A percentile compares a stretch with the other conserved stretches of the same genome.
These are phyloP conservation scores for Candida pseudoviswanathii DNA, from an alignment of 1,139 yeast genomes.

Conservation along the genomic window DNA sequence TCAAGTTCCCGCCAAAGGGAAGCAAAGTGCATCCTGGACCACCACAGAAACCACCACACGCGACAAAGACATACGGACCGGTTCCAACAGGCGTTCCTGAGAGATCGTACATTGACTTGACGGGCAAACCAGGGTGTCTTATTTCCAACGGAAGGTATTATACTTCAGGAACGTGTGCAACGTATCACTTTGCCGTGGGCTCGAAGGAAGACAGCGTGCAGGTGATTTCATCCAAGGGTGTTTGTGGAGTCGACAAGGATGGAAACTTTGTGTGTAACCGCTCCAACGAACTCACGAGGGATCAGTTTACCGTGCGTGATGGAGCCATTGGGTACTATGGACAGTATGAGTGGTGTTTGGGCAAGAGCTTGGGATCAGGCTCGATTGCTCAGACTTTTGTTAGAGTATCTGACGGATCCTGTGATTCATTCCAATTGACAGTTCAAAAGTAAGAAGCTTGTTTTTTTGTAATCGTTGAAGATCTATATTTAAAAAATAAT, in stretches of 20 bases:
- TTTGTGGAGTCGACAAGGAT: slow-evolving; percentile 56
- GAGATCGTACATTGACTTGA: slow-evolving; percentile 50
- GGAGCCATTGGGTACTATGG: slow-evolving; percentile 66
- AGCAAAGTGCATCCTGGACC: slow-evolving; percentile 8
- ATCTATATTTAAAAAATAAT: slow-evolving; percentile 9
- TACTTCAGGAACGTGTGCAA: slow-evolving; percentile 83
- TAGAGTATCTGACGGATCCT: slow-evolving; percentile 46
- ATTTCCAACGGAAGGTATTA: slow-evolving; percentile 88
- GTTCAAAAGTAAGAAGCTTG: not conserved
- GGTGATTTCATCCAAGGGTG: slow-evolving; percentile 68
- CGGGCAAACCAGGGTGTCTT: slow-evolving; percentile 69
- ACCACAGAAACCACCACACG: slow-evolving; percentile 15
- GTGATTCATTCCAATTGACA: slow-evolving; percentile 24
- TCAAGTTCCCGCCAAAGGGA: slow-evolving; percentile 76
- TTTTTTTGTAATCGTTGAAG: slow-evolving; percentile 15
- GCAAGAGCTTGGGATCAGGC: slow-evolving; percentile 39
- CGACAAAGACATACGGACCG: slow-evolving; percentile 4
- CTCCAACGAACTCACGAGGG: slow-evolving; percentile 34
- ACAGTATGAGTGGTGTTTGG: slow-evolving; percentile 56
- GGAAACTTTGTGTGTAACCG: slow-evolving; percentile 36
- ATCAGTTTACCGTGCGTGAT: slow-evolving; percentile 53
- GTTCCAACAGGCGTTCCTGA: slow-evolving; percentile 31
- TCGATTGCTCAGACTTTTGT: slow-evolving; percentile 53
- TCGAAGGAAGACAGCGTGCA: slow-evolving; percentile 68
- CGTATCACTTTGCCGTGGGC: slow-evolving; percentile 45